Evolutionary conservation across 306 rosid species (phyloP), one percentile per base, ranked within the genome.

Genomic region (Pyrus bretschneideri): DNA sequence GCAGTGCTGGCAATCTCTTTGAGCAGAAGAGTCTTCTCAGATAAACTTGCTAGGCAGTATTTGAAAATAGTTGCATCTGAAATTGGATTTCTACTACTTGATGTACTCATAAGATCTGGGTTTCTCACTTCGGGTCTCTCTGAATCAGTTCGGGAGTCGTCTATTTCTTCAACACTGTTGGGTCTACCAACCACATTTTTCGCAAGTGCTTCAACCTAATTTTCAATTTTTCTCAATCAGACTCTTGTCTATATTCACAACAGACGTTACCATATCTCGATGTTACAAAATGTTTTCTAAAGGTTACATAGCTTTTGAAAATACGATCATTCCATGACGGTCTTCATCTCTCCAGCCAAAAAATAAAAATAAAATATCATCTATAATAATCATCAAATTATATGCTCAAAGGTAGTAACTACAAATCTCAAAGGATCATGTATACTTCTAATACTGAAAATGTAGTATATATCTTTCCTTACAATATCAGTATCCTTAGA

Each of bases 21-120:
- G 79, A 95, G 98, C 87, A 95, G 81, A 58, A 86, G 91, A 67
- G 91, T 86, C 83, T 85, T 95, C 86, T 95, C 98, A 76, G 82
- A 23, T 79, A 95, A 80, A 86, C 86, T 82, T 42, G 96, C 93
- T 76, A 95, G 84, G 82, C 92, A 89, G 85, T 95, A 95, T 82
- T 89, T 95, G 81, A 95, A 95, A 81, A 92, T 75, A 69, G 88
- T 84, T 72, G 81, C 80, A 76, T 95, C 98, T 12, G 96, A 90
- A 69, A 92, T 79, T 67, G 84, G 90, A 79, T 81, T 90, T 84
- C 81, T 78, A 79, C 82, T 82, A 80, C 81, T 77, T 79, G 82
- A 77, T 71, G 80, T 75, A 67, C 58, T 83, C 79, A 85, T 83
- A 69, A 83, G 76, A 72, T 81, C 85, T 30, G 89, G 86, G 79